Evolutionary conservation across 148 eudicot genomes (phyloP).

Genomic region (Arctostaphylos glauca): DNA sequence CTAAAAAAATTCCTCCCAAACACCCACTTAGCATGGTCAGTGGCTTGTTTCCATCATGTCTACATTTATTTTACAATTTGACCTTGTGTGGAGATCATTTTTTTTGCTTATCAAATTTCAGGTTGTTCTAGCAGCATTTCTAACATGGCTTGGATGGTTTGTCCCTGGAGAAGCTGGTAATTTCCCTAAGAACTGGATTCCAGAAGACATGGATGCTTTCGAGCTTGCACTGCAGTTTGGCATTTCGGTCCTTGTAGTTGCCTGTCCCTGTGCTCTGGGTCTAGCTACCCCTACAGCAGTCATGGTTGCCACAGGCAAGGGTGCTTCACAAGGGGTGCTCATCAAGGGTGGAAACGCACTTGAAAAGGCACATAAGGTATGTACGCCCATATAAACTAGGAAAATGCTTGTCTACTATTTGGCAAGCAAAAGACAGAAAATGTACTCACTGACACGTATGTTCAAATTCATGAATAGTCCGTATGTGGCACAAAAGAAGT

Average conservation of each 20-base stretch:
- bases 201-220: slow-evolving; percentile 83
- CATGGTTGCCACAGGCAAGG: slow-evolving; percentile 99
- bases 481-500: not conserved
- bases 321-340: slow-evolving; percentile 96
- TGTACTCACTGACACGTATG: not conserved
- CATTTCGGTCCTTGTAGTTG: slow-evolving; percentile 91
- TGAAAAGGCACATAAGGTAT: slow-evolving; percentile 91
- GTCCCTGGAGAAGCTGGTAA: slow-evolving; percentile 66
- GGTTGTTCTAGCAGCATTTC: slow-evolving; percentile 75
- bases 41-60: not conserved
- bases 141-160: slow-evolving; percentile 91
- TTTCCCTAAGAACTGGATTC: slow-evolving; percentile 79
- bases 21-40: not conserved
- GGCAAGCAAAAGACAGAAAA: not conserved
- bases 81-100: no score
- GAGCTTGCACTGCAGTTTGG: slow-evolving; percentile 97
- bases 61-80: no score
- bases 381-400: slow-evolving; percentile 2
- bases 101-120: slow-evolving; percentile 24
- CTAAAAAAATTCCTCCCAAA: no score
- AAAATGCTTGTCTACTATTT: not conserved
- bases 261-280: slow-evolving; percentile 98
- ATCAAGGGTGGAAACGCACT: slow-evolving; percentile 96
- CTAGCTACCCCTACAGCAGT: slow-evolving; percentile 99
- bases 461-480: not conserved